Percentiles rank a stretch among this genome's conserved stretches.
Evolutionary conservation across 2,329 filamentous ascomycete genomes (phyloP).

Genomic region (Karstenula rhodostoma): DNA sequence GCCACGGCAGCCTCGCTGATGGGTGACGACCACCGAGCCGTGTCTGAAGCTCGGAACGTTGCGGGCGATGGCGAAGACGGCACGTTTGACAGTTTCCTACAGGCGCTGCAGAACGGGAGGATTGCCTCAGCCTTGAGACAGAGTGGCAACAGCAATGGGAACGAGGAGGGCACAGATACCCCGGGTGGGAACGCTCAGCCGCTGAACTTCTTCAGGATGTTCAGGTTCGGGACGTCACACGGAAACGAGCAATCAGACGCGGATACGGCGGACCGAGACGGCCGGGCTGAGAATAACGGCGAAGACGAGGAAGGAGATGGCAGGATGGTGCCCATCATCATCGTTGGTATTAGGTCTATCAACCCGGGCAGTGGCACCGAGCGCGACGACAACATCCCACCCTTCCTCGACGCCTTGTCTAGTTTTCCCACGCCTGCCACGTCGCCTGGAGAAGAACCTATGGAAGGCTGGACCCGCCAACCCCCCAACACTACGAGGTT

Average conservation of each 20-base stretch:
- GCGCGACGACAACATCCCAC: constrained; percentile 55
- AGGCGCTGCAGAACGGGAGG: constrained; percentile 68
- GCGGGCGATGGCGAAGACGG: constrained; percentile 66
- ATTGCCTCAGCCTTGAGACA: constrained; percentile 65
- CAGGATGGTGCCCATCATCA: constrained; percentile 72
- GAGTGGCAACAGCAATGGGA: constrained; percentile 46
- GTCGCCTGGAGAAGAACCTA: constrained; percentile 56
- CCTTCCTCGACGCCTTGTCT: constrained; percentile 61
- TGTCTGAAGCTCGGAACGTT: constrained; percentile 63
- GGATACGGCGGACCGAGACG: constrained; percentile 26
- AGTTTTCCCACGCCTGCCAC: constrained; percentile 56
- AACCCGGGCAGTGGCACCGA: constrained; percentile 60
- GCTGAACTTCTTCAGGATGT: constrained; percentile 74
- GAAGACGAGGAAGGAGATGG: constrained; percentile 55
- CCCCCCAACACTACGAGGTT: constrained; percentile 64
- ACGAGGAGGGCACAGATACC: constrained; percentile 47
- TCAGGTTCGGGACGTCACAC: constrained; percentile 67
- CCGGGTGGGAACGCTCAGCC: constrained; percentile 58
- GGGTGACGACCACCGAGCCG: constrained; percentile 64
- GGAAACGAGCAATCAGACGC: constrained; percentile 8
- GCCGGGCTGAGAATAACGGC: constrained; percentile 20
- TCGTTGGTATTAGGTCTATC: constrained; percentile 73
- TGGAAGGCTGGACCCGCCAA: constrained; percentile 61
- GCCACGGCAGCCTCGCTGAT: constrained; percentile 71
- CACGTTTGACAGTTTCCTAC: constrained; percentile 69